These are phyloP conservation scores for Phytophthora capsici DNA, from an alignment of 352 stramenopile species.

Conservation along the genomic window DNA sequence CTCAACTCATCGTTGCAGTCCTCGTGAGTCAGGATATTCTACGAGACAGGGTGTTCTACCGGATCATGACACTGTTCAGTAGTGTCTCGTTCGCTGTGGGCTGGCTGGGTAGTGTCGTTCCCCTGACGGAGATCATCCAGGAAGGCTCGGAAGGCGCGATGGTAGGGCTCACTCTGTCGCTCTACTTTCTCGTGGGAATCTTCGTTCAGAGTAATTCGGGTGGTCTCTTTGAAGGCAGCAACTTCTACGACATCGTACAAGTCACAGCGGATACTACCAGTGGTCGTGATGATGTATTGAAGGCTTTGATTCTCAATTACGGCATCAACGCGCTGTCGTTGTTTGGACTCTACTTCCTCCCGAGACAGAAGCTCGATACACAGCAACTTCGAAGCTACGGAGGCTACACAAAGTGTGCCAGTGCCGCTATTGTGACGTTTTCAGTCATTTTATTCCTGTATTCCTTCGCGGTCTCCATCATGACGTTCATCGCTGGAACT, in stretches of 20 bases:
- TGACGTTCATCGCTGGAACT: conserved; percentile 45
- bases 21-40: conserved; percentile 38
- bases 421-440: conserved; percentile 46
- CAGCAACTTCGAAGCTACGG: conserved; percentile 70
- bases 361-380: conserved; percentile 60
- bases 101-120: conserved; percentile 43
- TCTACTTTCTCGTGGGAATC: conserved; percentile 47
- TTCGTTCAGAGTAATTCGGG: conserved; percentile 48
- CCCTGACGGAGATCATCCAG: conserved; percentile 62
- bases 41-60: conserved; percentile 42
- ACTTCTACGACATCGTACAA: conserved; percentile 40
- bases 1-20: conserved; percentile 30
- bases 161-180: conserved; percentile 49
- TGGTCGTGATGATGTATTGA: conserved; percentile 33
- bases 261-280: conserved; percentile 26
- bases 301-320: conserved; percentile 47
- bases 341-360: conserved; percentile 52
- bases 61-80: conserved; percentile 29
- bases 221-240: conserved; percentile 41
- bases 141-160: conserved; percentile 58
- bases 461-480: conserved; percentile 40
- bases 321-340: conserved; percentile 49
- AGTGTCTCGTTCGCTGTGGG: conserved; percentile 25
- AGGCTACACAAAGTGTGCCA: conserved; percentile 66
- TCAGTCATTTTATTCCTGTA: conserved; percentile 37